Percentiles rank a stretch among this genome's conserved stretches.
phyloP scores from a whole-genome alignment of 2,329 filamentous ascomycete species.

The Fusarium circinatum region DNA sequence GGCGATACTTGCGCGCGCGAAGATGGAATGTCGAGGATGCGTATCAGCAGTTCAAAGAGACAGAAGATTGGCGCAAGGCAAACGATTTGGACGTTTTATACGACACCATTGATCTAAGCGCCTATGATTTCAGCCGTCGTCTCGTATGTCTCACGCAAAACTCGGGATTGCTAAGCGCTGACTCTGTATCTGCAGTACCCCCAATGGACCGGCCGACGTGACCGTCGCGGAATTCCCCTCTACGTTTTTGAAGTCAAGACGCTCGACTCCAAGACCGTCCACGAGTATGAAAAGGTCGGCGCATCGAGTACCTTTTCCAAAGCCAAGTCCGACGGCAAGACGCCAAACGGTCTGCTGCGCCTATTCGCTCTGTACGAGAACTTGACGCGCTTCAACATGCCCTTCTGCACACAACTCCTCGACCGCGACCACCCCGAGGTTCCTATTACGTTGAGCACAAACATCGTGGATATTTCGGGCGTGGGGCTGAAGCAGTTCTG shows the following conservation, averaged over 20 bases:
- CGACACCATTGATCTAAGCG: constrained; percentile 84
- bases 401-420: constrained; percentile 79
- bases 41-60: constrained; percentile 85
- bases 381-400: constrained; percentile 86
- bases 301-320: constrained; percentile 67
- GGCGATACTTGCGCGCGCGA: constrained; percentile 86
- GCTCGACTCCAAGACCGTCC: constrained; percentile 83
- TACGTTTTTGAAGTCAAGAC: constrained; percentile 90
- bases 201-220: constrained; percentile 92
- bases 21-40: constrained; percentile 83
- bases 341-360: constrained; percentile 79
- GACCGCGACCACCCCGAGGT: constrained; percentile 78
- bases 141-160: constrained; percentile 63
- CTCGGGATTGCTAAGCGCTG: background rate
- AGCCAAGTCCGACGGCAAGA: constrained; percentile 73
- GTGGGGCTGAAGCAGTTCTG: constrained; percentile 95
- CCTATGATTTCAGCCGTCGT: constrained; percentile 82
- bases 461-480: constrained; percentile 91
- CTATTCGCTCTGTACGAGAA: constrained; percentile 96
- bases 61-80: constrained; percentile 85
- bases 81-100: constrained; percentile 84
- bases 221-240: constrained; percentile 89
- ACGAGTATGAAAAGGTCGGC: constrained; percentile 76
- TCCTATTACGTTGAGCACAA: constrained; percentile 92
- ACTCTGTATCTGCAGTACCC: constrained; percentile 72